Base-by-base conservation (phyloP, 2,329 filamentous ascomycete genomes). In the Colletotrichum simmondsii region DNA sequence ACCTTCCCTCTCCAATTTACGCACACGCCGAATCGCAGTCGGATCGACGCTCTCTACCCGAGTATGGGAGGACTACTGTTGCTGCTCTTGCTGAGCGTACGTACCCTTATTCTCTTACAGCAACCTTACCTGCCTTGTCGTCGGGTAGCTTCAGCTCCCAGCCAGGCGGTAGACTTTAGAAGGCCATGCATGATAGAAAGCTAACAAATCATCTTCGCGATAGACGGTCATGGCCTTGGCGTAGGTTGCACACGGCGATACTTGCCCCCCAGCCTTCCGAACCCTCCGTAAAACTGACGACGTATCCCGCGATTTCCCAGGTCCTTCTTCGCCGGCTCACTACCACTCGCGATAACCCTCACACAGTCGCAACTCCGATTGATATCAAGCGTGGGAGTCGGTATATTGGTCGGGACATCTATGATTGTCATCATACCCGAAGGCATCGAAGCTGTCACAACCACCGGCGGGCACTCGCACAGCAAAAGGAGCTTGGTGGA, bases 341-440 rank as follows among this genome's bases (percentile, higher is more conserved):
- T 99, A 76, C 97, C 97, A 49, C 88, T 99, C 63, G 95, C 95
- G 71, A 94, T 99, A 87, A 91, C 92, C 70, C 89, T 99, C 30
- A 96, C 95, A 35, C 92, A 93, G 73, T 94, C 95, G 56, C 95
- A 98, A 82, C 86, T 98, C 70, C 93, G 96, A 79, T 86, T 98
- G 62, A 94, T 98, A 80, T 97, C 96, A 26, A 95, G 95, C 70
- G 90, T 98, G 80, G 97, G 97, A 65, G 95, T 98, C 82, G 97
- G 97, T 57, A 93, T 99, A 64, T 87, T 99, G 10, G 95, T 99
- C 19, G 97, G 97, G 46, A 98, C 97, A 32, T 96, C 96, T 1
- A 89, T 99, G 75, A 96, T 98, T 75, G 95, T 99, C 37, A 98
- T 99, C 79, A 98, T 99, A 78, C 97, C 97, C 1, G 97, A 99